A percentile compares a stretch with the other conserved stretches of the same genome.
These are phyloP conservation scores for Sclerotinia borealis DNA, from an alignment of 2,329 filamentous ascomycete genomes.

Conservation along the genomic window DNA sequence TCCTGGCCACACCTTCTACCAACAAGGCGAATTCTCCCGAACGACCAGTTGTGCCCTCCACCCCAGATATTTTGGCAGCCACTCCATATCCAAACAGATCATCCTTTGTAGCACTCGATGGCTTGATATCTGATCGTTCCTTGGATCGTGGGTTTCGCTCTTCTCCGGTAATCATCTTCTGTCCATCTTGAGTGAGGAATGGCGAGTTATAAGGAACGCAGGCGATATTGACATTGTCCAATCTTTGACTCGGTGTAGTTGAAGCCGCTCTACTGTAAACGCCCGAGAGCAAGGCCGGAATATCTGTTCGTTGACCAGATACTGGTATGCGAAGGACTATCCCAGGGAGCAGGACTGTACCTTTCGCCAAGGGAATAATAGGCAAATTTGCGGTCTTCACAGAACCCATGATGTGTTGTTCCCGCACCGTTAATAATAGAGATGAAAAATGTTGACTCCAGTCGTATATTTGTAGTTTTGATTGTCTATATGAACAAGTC, in stretches of 20 bases:
- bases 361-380: conserved; percentile 75
- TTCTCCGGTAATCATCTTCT: conserved; percentile 64
- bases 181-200: conserved; percentile 66
- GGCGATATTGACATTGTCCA: conserved; percentile 69
- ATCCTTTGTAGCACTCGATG: conserved; percentile 54
- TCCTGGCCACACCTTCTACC: conserved; percentile 76
- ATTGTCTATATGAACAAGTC: not conserved
- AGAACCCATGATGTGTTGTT: conserved; percentile 1
- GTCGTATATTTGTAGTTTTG: not conserved
- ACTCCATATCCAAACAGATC: conserved; percentile 83
- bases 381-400: conserved; percentile 45
- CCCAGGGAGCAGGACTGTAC: conserved; percentile 77
- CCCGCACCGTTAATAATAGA: not conserved
- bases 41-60: conserved; percentile 58
- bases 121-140: conserved; percentile 43
- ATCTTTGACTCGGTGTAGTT: conserved; percentile 56
- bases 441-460: not conserved
- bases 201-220: conserved; percentile 82
- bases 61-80: conserved; percentile 69
- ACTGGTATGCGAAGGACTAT: conserved; percentile 80
- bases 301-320: conserved; percentile 71
- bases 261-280: conserved; percentile 72
- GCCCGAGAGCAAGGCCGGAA: conserved; percentile 79
- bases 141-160: conserved; percentile 37
- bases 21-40: conserved; percentile 74